phyloP scores from a whole-genome alignment of 176 grass and related monocot species.

The Musa schizocarpa region DNA sequence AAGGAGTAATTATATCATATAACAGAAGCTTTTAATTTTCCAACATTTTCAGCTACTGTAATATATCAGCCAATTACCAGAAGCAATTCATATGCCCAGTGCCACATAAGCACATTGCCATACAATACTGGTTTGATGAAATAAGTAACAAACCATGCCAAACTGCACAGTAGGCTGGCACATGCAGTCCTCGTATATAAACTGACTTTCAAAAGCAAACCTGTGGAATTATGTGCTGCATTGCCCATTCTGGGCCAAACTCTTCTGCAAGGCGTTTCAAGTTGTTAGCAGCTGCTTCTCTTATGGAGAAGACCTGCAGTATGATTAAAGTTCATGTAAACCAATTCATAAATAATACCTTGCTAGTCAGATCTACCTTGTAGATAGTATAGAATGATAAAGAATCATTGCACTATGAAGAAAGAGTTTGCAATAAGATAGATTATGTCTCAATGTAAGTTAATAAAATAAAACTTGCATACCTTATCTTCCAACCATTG shows the following conservation, averaged over 20 bases:
- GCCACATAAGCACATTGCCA: too few relatives aligned
- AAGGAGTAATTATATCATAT: too few relatives aligned
- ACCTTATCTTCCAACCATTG: constrained; percentile 99
- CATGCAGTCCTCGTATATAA: neutral
- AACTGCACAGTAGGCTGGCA: neutral
- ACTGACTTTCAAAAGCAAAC: constrained; percentile 15
- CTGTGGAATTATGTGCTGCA: constrained; percentile 98
- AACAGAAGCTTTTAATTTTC: too few relatives aligned
- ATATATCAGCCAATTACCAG: too few relatives aligned
- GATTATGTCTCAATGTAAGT: neutral
- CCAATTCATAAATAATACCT: neutral
- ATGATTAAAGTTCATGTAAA: constrained; percentile 10
- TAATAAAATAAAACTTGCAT: constrained; percentile 2
- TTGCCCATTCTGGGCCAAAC: constrained; percentile 92
- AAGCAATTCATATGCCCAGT: too few relatives aligned
- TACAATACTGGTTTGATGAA: neutral
- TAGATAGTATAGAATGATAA: neutral
- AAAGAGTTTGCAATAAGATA: too few relatives aligned
- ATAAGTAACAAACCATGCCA: neutral
- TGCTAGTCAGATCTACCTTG: neutral
- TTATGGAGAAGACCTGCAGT: constrained; percentile 79
- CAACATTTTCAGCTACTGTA: too few relatives aligned
- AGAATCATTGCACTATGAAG: too few relatives aligned
- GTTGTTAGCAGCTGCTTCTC: constrained; percentile 91
- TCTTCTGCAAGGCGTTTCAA: constrained; percentile 91